Percentiles rank a stretch among this genome's conserved stretches.
Conservation (phyloP, 805 yeast species). For the Aciculoconidium aculeatum region DNA sequence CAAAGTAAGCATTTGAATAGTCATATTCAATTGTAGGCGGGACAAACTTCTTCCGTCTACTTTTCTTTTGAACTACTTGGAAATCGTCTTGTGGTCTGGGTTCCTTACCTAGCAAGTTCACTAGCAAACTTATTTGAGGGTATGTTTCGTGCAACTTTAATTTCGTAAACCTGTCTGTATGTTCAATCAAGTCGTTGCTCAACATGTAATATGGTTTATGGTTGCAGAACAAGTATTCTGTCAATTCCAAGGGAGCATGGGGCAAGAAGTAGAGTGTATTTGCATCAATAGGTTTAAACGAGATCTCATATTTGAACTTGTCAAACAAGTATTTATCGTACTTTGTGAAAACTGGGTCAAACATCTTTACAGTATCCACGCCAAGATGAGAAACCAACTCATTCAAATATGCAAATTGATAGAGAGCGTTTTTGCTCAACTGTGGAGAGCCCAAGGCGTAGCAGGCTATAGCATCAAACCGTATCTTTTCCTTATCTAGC, state of each 20-base stretch:
- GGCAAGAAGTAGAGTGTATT: conserved; percentile 55
- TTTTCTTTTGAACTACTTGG: conserved; percentile 12
- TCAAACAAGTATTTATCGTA: conserved; percentile 34
- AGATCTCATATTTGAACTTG: conserved; percentile 9
- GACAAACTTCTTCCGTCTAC: conserved; percentile 16
- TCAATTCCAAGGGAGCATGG: conserved; percentile 61
- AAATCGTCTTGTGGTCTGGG: conserved; percentile 16
- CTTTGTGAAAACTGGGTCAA: conserved; percentile 58
- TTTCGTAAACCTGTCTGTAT: conserved; percentile 48
- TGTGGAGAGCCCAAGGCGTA: conserved; percentile 52
- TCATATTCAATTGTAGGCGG: conserved; percentile 31
- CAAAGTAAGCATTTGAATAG: conserved; percentile 26
- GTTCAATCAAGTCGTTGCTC: conserved; percentile 48
- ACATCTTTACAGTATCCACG: conserved; percentile 36
- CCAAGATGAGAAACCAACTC: conserved; percentile 26
- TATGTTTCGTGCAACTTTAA: conserved; percentile 37
- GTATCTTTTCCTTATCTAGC: conserved; percentile 7
- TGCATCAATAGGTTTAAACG: conserved; percentile 4
- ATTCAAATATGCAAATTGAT: conserved; percentile 58
- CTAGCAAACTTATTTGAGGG: conserved; percentile 38
- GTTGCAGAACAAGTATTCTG: conserved; percentile 32
- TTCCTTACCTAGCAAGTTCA: conserved; percentile 12
- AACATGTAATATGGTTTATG: conserved; percentile 36
- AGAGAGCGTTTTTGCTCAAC: conserved; percentile 53
- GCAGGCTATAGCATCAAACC: conserved; percentile 3